Conservation (phyloP, 768 basidiomycete species). For the Kockovaella imperatae region DNA sequence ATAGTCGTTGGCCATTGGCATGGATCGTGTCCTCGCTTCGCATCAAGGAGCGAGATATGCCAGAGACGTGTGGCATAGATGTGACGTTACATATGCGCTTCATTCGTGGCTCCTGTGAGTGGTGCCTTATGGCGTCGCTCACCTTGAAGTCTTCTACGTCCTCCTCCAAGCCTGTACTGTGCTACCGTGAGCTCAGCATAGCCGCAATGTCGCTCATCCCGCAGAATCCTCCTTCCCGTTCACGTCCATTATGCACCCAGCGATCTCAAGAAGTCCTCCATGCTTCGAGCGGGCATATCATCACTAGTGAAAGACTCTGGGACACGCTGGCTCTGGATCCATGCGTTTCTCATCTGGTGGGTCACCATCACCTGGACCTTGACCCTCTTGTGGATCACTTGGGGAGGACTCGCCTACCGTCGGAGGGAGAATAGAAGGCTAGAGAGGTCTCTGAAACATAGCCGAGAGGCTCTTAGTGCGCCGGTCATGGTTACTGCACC, state of each 20-base stretch:
- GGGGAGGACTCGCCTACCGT: conserved; percentile 41
- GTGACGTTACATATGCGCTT: conserved; percentile 41
- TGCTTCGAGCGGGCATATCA: conserved; percentile 39
- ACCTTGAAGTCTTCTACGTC: conserved; percentile 43
- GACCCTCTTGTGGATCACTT: conserved; percentile 39
- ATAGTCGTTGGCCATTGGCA: conserved; percentile 34
- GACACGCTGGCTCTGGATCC: conserved; percentile 41
- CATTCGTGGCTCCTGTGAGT: conserved; percentile 34
- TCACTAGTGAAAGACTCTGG: conserved; percentile 26
- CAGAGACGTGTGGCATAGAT: conserved; percentile 39
- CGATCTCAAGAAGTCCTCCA: conserved; percentile 26
- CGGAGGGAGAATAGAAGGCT: conserved; percentile 14
- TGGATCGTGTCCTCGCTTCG: conserved; percentile 34
- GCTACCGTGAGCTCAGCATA: conserved; percentile 18
- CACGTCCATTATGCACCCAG: conserved; percentile 34
- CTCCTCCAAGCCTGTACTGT: conserved; percentile 29
- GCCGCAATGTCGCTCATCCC: neutral
- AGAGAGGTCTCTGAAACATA: neutral
- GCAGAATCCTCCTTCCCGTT: conserved; percentile 37
- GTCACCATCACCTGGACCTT: conserved; percentile 36
- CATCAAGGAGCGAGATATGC: conserved; percentile 39
- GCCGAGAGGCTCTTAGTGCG: conserved; percentile 2
- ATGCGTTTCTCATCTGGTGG: conserved; percentile 42
- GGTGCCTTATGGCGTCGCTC: neutral
- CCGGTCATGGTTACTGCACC: too few species aligned